Evolutionary conservation across 2,329 filamentous ascomycete species (phyloP), one percentile per base, ranked within the genome.

Genomic region (Ophiostoma pallidulum): DNA sequence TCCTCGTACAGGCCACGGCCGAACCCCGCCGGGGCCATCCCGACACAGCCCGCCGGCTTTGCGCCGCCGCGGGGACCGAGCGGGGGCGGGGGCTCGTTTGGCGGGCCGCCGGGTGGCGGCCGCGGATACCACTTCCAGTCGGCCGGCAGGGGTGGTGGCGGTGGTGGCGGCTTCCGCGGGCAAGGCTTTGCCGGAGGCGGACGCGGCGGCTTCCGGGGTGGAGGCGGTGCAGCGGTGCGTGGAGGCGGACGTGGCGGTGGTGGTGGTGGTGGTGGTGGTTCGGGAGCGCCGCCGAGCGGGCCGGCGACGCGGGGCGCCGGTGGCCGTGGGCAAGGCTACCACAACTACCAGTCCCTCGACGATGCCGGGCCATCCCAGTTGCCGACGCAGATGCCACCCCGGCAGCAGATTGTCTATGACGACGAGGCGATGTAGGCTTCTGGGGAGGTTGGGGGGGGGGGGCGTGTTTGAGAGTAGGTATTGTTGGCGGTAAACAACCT

Each of bases 331-430:
- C 12, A 42, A 13, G 31, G 45, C 24, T 40, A 49, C 22, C 40
- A 47, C 29, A 39, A 46, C 26, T 56, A 56, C 48, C 51, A 53
- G 35, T 56, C 54, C 1, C 45, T 53, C 3, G 54, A 56, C 46
- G 51, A 56, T 29, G 47, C 46, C 3, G 51, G 51, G 1, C 35
- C 49, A 1, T 14, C 35, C 1, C 41, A 44, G 14, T n/a, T 18
- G 4, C 13, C 26, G 19, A 24, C 35, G 8, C 32, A 41, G 8
- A 14, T 26, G 7, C 44, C 37, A 2, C 29, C 36, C 4, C 18
- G 40, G 14, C 44, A 48, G 19, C 39, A 51, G 14, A 50, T 51
- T 32, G 49, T 48, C 10, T 53, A 53, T 13, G 51, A 51, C 31
- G 49, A 53, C 10, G 38, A 32, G 29, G 12, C 22, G 18, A 28